These are phyloP conservation scores for Cokeromyces recurvatus DNA, from an alignment of 371 early-diverging fungal genomes.

Conservation along the genomic window DNA sequence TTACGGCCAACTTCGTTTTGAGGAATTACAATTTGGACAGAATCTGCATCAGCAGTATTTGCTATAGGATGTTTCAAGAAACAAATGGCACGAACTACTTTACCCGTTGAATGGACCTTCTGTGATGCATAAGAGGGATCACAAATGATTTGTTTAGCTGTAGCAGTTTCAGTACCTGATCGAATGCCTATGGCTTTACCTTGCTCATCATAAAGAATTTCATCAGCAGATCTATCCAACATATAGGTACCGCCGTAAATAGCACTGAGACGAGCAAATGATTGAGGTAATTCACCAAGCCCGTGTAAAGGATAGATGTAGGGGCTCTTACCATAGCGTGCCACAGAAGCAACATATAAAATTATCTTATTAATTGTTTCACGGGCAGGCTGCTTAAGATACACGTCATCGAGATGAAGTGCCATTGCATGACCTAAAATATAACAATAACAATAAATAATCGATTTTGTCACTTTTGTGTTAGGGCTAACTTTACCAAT, in stretches of 20 bases:
- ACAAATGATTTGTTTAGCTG: conserved; percentile 86
- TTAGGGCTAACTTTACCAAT: conserved; percentile 57
- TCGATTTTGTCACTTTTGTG: background rate
- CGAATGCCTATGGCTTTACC: conserved; percentile 89
- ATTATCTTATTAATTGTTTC: conserved; percentile 94
- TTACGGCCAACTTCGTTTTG: conserved; percentile 92
- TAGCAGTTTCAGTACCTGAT: conserved; percentile 81
- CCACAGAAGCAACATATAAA: conserved; percentile 93
- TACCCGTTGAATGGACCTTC: conserved; percentile 72
- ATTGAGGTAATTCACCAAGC: conserved; percentile 98
- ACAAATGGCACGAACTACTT: conserved; percentile 96
- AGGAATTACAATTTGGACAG: conserved; percentile 93
- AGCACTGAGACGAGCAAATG: conserved; percentile 71
- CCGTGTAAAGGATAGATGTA: conserved; percentile 99
- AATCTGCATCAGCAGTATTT: conserved; percentile 82
- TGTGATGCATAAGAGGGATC: conserved; percentile 92
- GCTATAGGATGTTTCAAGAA: conserved; percentile 91
- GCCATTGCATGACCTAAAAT: conserved; percentile 94
- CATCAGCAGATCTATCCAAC: conserved; percentile 91
- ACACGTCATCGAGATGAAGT: conserved; percentile 93
- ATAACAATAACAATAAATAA: background rate
- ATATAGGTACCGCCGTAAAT: conserved; percentile 98
- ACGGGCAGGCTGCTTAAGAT: conserved; percentile 82
- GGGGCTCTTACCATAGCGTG: conserved; percentile 97
- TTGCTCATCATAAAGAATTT: conserved; percentile 78